These are phyloP conservation scores for Candida argentea DNA, from an alignment of 805 yeast genomes.

Conservation along the genomic window DNA sequence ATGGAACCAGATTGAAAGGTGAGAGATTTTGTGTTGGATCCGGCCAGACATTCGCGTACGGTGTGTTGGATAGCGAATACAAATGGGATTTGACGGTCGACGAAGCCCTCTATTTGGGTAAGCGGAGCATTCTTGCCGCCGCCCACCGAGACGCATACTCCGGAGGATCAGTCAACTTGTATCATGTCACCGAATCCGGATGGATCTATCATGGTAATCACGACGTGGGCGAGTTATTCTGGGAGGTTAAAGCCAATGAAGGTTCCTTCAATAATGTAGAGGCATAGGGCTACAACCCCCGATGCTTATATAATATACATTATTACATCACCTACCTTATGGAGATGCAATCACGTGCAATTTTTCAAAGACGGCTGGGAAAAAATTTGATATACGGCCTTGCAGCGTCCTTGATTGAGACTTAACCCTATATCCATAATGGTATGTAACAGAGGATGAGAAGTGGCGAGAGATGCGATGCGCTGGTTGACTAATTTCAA, in stretches of 20 bases:
- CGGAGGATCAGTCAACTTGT: conserved; percentile 92
- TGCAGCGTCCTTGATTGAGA: too few relatives aligned
- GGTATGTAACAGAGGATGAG: conserved; percentile 9
- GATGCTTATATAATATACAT: not conserved
- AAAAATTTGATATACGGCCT: too few relatives aligned
- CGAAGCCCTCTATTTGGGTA: conserved; percentile 89
- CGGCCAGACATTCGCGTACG: conserved; percentile 98
- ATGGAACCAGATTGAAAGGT: conserved; percentile 92
- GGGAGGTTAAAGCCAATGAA: conserved; percentile 85
- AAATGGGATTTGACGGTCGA: conserved; percentile 88
- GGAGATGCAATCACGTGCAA: not conserved
- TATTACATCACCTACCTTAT: too few relatives aligned
- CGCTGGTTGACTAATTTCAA: conserved; percentile 72
- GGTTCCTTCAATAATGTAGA: conserved; percentile 80
- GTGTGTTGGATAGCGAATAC: conserved; percentile 90
- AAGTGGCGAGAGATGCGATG: not conserved
- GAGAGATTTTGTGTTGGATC: conserved; percentile 96
- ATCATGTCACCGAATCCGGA: conserved; percentile 86
- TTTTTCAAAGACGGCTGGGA: not conserved
- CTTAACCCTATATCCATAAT: conserved; percentile 11
- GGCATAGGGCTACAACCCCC: conserved; percentile 13
- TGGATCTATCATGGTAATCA: conserved; percentile 95
- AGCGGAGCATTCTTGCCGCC: conserved; percentile 93
- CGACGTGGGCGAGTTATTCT: conserved; percentile 83
- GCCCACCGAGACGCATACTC: conserved; percentile 97